Base-by-base conservation (phyloP, 1,284 basidiomycete species). In the Fomitopsis pinicola region DNA sequence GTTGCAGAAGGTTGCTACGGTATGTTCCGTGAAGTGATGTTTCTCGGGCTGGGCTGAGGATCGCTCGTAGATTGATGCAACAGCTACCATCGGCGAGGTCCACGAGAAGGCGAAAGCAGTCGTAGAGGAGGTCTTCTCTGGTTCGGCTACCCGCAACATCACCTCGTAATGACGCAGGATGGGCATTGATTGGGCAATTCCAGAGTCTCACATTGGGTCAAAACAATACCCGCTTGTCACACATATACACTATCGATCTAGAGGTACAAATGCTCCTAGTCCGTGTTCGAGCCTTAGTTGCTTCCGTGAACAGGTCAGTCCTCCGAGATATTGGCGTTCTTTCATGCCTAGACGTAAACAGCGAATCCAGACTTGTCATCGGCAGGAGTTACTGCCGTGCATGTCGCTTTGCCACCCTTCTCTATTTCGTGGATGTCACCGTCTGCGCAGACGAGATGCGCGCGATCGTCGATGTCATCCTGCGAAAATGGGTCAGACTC, bases 1-100 rank as follows among this genome's bases (percentile, higher is more conserved):
- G 63, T 73, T 82, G 62, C 80, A 78, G 70, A 94, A 94, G 73
- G 93, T 98, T 19, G 87, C 88, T 22, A 84, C 93, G 78, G 94
- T 95, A 67, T 64, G 84, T 75, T 17, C 36, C 55, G 14, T 2
- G 38, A 19, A 40, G 57, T 8, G n/a, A n/a, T 19, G 7, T 6
- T 30, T 38, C 38, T 54, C 30, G 3, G 26, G 36, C 53, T 40
- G 38, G 3, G 42, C 35, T n/a, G 42, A 67, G 42, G 62, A 40
- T 56, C 63, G 15, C 14, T 59, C 7, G 7, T 69, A 95, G 94
- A 85, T 97, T 65, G 88, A 96, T 72, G 89, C 91, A 55, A 86
- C 89, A 5, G 82, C 80, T n/a, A 71, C 85, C 6, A 80, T 94
- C 55, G 89, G 94, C 14, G 82, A 86, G 55, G 94, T 96, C 17